Percentiles rank a stretch among this genome's conserved stretches.
phyloP scores from a whole-genome alignment of 257 asterid genomes.

The Solanum tarapatanum region DNA sequence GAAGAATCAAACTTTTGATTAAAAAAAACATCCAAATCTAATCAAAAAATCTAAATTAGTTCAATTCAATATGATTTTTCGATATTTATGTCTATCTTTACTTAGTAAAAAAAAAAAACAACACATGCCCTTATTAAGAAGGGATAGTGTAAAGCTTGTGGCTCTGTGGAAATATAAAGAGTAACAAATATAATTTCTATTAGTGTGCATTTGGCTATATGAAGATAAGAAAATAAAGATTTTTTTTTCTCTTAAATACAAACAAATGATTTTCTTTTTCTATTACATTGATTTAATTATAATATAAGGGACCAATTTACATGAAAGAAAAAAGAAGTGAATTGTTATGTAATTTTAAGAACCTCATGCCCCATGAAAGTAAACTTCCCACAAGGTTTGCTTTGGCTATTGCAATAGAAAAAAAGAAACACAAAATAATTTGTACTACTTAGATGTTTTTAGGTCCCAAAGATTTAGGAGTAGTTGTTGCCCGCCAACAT shows the following conservation, averaged over 20 bases:
- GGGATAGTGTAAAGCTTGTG: no score
- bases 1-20: no score
- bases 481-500: not conserved
- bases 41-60: no score
- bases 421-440: no score
- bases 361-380: not conserved
- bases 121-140: no score
- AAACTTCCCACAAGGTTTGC: not conserved
- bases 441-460: not conserved
- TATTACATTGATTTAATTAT: not conserved
- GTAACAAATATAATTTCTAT: no score
- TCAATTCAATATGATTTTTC: no score
- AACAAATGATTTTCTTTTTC: not conserved
- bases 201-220: accelerated
- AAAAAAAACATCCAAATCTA: no score
- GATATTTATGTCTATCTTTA: no score
- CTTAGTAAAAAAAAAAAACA: accelerated
- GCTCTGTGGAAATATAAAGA: no score
- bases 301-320: not conserved
- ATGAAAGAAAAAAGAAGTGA: not conserved
- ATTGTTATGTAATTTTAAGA: not conserved
- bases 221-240: not conserved
- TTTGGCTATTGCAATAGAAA: not conserved
- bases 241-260: not conserved
- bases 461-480: not conserved